Evolutionary conservation across 495 filamentous ascomycete genomes (phyloP), one percentile per base, ranked within the genome.

Genomic region (Xylaria venustula): DNA sequence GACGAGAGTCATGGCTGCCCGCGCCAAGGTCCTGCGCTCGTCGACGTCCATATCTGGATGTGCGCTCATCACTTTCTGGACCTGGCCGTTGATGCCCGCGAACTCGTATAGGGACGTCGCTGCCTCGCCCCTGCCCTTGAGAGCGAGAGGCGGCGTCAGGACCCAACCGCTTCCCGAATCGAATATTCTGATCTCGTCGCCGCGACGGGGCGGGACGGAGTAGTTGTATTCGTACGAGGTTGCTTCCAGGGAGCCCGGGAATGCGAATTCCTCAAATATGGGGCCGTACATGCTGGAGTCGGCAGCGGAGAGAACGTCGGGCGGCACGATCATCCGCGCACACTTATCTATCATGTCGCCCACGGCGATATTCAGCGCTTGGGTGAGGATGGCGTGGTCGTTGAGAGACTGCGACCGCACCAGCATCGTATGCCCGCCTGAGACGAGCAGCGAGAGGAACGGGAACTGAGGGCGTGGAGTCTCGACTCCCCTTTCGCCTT

Each of bases 391-490:
- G 15, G 72, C 70, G 71, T 98, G 93, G 20, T 86, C 76, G 54
- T 60, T 72, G 1, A 94, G 70, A 2, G 78, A 78, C 19, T 71
- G 72, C 12, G 91, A 94, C 51, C 88, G 84, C 2, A 96, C 80
- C 3, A 98, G 84, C 59, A 94, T 85, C 9, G 92, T 91, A 79
- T 98, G 94, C 3, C 94, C 94, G 17, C 94, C 94, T 0, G 91
- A 96, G 44, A 91, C 90, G n/a, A 98, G 85, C 19, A 97, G 79
- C 0, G 90, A 91, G 44, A 97, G 78, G 73, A 95, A 97, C 26
- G 94, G 93, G 67, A 94, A 95, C 7, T 71, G 54, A 7, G 84
- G 72, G 28, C 41, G 5, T 9, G 23, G 30, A 2, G n/a, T 30
- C 2, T 9, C 9, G 26, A 34, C 30, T 34, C 5, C n/a, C n/a